phyloP scores from a whole-genome alignment of 148 eudicot species.

The Vaccinium darrowii region DNA sequence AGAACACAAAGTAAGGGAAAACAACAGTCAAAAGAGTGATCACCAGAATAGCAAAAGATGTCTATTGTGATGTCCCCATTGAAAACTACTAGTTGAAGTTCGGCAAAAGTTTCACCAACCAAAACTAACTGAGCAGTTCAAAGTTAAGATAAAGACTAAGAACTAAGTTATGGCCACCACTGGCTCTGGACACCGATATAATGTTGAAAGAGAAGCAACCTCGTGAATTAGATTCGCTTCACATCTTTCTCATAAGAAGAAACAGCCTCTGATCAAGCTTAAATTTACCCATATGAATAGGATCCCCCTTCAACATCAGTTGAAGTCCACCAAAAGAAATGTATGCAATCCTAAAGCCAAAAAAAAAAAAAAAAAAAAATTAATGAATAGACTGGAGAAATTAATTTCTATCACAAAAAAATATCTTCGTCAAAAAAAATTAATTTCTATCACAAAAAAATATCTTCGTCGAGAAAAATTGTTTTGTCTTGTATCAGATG shows the following conservation, averaged over 20 bases:
- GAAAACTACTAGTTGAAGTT: not conserved
- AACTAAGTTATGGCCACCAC: not conserved
- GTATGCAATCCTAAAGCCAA: not conserved
- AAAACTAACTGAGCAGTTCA: not conserved
- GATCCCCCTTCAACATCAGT: not conserved
- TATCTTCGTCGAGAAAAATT: not conserved
- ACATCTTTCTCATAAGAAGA: conserved; percentile 9
- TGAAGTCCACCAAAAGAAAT: conserved; percentile 8
- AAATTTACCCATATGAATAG: not conserved
- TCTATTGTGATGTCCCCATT: not conserved
- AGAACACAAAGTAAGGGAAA: not conserved
- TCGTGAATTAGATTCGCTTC: not conserved
- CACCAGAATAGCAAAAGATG: not conserved
- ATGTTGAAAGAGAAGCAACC: not conserved
- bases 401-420: no score
- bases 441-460: not conserved
- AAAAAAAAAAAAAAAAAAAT: no score
- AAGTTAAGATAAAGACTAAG: not conserved
- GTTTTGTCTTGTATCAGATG: not conserved
- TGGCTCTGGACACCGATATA: not conserved
- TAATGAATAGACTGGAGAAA: not conserved
- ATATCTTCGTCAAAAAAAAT: no score
- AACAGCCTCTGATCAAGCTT: conserved; percentile 3
- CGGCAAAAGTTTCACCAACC: not conserved
- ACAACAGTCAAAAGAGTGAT: not conserved